Base-by-base conservation (phyloP, 1,139 yeast genomes). In the Taiozyma sp. region DNA sequence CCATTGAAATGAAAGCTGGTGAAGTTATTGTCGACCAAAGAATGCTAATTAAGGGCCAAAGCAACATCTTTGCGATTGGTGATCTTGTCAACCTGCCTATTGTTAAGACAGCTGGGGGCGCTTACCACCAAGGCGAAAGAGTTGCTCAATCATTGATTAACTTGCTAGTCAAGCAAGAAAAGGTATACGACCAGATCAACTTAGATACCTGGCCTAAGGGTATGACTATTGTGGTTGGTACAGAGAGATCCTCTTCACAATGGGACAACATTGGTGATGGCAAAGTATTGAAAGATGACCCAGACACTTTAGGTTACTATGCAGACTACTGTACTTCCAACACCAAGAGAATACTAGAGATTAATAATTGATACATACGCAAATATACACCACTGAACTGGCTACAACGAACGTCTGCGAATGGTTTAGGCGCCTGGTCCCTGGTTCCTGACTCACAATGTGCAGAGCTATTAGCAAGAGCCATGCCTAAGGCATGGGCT, bases 21-120 rank as follows among this genome's bases (percentile, higher is more conserved):
- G 60, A 57, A 42, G 63, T 58, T 13, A 47, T 52, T 2, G 60
- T 65, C 16, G 58, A 58, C 24, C 56, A 56, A 8, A 81, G 77
- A 67, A 40, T 65, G 41, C 29, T 56, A 34, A 50, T 55, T 41
- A 52, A 56, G 29, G 64, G 57, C 2, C 56, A 53, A n/a, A 45
- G 51, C 1, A 62, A 63, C 49, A 55, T 66, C 14, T 66, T 66
- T 53, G 67, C 62, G 16, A 49, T 62, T 40, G 69, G 70, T 28
- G 70, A 66, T 50, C 53, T 64, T 14, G 50, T 52, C n/a, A 56
- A 58, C 44, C 47, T 53, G 44, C 57, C 56, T 6, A 53, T 56
- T 41, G 63, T 61, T 30, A 61, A 61, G 48, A 61, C 64, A 2
- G 62, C 63, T 19, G 64, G 64, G 7, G 62, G 57, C 16, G 63